These are phyloP conservation scores for Cystobasidiopsis lactophilus DNA, from an alignment of 768 basidiomycete genomes.

Conservation along the genomic window DNA sequence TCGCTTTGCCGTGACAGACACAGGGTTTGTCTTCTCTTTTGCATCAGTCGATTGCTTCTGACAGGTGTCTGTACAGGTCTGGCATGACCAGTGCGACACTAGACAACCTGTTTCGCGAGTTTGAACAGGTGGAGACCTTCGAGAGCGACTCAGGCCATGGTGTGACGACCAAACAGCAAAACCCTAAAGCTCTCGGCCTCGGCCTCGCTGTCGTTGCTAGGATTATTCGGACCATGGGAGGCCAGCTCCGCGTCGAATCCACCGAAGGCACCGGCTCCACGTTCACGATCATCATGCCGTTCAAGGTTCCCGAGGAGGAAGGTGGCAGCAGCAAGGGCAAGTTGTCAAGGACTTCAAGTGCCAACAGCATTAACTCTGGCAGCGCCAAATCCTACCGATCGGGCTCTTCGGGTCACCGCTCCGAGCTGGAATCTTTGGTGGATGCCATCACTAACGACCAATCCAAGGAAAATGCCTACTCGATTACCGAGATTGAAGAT, in stretches of 20 bases:
- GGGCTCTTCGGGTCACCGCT: neutral
- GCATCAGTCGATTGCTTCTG: neutral
- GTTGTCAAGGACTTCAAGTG: no score
- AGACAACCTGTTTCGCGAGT: conserved; percentile 54
- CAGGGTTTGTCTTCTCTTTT: conserved; percentile 5
- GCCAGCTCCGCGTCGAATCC: conserved; percentile 57
- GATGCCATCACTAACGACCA: conserved; percentile 23
- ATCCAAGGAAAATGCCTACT: conserved; percentile 20
- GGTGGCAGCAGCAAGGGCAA: neutral
- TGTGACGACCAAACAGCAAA: neutral
- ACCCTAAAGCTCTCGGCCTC: conserved; percentile 30
- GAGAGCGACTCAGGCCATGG: neutral
- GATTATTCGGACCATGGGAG: conserved; percentile 55
- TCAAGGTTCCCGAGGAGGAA: conserved; percentile 27
- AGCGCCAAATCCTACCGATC: neutral
- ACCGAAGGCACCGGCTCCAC: conserved; percentile 41
- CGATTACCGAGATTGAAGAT: no score
- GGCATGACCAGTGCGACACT: conserved; percentile 46
- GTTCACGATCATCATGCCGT: conserved; percentile 50
- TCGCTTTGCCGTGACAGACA: conserved; percentile 13
- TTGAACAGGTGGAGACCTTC: conserved; percentile 49
- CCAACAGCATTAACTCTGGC: neutral
- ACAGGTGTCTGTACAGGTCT: conserved; percentile 18
- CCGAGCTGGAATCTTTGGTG: conserved; percentile 27
- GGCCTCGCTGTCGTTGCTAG: conserved; percentile 61